Conservation (phyloP, 208 protist genomes). For the Leishmania tropica region DNA sequence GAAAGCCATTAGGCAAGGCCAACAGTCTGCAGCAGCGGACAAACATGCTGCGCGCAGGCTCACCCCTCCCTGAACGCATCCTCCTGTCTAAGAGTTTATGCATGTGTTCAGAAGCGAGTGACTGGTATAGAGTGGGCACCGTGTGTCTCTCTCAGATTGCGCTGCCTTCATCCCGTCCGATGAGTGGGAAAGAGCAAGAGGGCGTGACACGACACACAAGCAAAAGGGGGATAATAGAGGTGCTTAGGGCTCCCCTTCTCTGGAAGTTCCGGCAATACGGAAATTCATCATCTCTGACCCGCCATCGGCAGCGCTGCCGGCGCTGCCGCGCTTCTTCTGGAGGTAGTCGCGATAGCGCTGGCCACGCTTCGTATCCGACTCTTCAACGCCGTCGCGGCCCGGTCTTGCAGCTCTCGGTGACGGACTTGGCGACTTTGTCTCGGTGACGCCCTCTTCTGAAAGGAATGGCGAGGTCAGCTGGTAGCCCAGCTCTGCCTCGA, state of each 20-base stretch:
- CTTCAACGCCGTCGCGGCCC: constrained; percentile 2
- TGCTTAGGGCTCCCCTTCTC: constrained; percentile 7
- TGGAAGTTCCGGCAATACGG: not conserved
- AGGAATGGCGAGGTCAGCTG: constrained; percentile 57
- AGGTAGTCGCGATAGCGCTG: constrained; percentile 80
- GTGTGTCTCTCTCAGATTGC: not conserved
- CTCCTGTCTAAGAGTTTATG: not conserved
- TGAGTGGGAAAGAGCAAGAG: not conserved
- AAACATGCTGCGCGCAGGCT: not conserved
- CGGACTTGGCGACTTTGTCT: constrained; percentile 12
- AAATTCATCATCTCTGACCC: constrained; percentile 7
- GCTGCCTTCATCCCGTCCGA: not conserved
- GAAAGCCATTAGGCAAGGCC: not conserved
- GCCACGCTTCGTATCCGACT: constrained; percentile 36
- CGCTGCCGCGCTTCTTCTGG: constrained; percentile 43
- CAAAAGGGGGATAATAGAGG: not conserved
- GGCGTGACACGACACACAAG: not conserved
- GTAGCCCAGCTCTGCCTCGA: constrained; percentile 72
- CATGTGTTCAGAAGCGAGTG: not conserved
- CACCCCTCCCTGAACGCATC: not conserved
- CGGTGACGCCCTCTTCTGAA: constrained; percentile 33
- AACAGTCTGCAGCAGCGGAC: not conserved
- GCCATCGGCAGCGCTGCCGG: not conserved
- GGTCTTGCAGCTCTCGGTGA: constrained; percentile 13
- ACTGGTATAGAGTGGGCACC: not conserved